Conservation (phyloP, 345 rosid genomes). For the Hevea brasiliensis region DNA sequence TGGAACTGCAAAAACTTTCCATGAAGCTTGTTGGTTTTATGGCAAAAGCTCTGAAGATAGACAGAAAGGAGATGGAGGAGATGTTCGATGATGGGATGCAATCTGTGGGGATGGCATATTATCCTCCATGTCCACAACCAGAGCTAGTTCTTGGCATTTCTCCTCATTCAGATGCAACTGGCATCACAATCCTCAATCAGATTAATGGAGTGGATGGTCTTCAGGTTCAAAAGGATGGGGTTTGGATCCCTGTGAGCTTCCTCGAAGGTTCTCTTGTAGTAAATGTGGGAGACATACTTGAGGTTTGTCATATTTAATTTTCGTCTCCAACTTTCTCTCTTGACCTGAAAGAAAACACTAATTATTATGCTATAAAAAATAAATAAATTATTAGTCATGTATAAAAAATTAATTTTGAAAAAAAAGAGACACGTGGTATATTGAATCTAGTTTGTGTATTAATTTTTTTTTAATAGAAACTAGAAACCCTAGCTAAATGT, state of each 20-base stretch:
- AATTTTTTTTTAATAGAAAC: no score
- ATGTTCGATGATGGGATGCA: conserved; percentile 41
- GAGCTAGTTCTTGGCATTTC: conserved; percentile 14
- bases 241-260: conserved; percentile 25
- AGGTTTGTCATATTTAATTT: conserved; percentile 12
- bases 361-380: no score
- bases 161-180: conserved; percentile 27
- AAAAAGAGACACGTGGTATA: background rate
- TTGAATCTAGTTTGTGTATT: no score
- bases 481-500: background rate
- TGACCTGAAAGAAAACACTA: background rate
- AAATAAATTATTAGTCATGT: no score
- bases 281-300: conserved; percentile 29
- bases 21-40: conserved; percentile 28
- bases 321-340: background rate
- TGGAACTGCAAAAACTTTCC: conserved; percentile 31
- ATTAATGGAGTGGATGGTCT: conserved; percentile 29
- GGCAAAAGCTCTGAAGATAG: conserved; percentile 24
- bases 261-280: conserved; percentile 22
- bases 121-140: conserved; percentile 30
- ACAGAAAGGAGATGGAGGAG: conserved; percentile 27
- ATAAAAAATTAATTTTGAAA: no score
- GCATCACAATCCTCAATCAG: conserved; percentile 29
- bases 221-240: conserved; percentile 18
- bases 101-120: conserved; percentile 31